Percentiles rank a stretch among this genome's conserved stretches.
These are phyloP conservation scores for Lactarius trivialis DNA, from an alignment of 768 basidiomycete genomes.

Conservation along the genomic window DNA sequence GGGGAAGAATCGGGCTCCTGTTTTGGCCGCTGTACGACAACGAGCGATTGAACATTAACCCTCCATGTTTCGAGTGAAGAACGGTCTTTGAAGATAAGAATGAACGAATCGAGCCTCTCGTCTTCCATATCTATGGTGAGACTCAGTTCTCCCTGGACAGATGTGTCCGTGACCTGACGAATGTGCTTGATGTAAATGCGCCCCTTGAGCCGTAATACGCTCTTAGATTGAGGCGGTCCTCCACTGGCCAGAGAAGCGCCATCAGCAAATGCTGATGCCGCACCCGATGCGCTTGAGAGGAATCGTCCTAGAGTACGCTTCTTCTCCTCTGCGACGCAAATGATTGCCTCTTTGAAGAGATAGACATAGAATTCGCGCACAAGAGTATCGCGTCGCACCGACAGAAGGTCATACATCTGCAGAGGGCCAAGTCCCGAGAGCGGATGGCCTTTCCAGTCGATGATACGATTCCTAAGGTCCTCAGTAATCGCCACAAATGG, in stretches of 20 bases:
- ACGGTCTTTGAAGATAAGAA: constrained; percentile 90
- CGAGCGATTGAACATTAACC: constrained; percentile 71
- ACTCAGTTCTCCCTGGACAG: constrained; percentile 76
- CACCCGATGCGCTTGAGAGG: constrained; percentile 48
- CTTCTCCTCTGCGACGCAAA: constrained; percentile 91
- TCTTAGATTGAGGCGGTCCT: constrained; percentile 36
- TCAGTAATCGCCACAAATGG: constrained; percentile 81
- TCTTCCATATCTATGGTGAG: constrained; percentile 98
- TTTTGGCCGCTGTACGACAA: constrained; percentile 55
- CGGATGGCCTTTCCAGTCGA: constrained; percentile 95
- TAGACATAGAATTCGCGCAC: constrained; percentile 95
- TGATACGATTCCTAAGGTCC: constrained; percentile 83
- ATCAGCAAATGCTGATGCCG: constrained; percentile 44
- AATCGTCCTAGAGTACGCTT: constrained; percentile 74
- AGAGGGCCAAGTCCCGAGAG: constrained; percentile 82
- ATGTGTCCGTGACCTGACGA: constrained; percentile 77
- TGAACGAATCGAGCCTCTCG: constrained; percentile 87
- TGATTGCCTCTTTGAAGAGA: constrained; percentile 95
- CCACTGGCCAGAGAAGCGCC: constrained; percentile 30
- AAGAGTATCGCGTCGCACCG: constrained; percentile 81
- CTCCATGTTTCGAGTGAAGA: constrained; percentile 88
- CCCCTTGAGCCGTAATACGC: constrained; percentile 86
- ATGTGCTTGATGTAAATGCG: constrained; percentile 95
- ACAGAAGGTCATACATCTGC: constrained; percentile 88
- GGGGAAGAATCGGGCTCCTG: constrained; percentile 32